These are phyloP conservation scores for Trichosanthes cucumerina DNA, from an alignment of 306 rosid genomes.

Conservation along the genomic window DNA sequence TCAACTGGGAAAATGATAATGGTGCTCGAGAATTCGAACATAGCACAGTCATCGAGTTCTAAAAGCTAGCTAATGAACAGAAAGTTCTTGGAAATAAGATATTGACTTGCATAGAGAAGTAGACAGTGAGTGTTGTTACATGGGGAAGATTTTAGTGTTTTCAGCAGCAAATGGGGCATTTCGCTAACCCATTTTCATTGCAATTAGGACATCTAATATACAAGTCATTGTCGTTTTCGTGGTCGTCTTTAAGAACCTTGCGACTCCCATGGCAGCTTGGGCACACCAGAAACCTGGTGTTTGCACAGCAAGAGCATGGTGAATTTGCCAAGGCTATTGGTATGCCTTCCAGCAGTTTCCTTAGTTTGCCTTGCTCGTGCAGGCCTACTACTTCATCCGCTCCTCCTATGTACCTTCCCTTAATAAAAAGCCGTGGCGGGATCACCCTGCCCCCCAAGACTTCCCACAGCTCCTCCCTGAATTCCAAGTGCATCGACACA, in stretches of 20 bases:
- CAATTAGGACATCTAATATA: constrained; percentile 54
- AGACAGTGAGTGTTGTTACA: background rate
- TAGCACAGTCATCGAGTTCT: background rate
- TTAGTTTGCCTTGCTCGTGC: constrained; percentile 75
- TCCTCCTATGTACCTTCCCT: constrained; percentile 87
- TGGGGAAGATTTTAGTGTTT: constrained; percentile 11
- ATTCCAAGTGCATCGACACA: constrained; percentile 68
- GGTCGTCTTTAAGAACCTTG: constrained; percentile 36
- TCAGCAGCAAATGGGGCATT: constrained; percentile 67
- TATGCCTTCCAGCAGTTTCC: constrained; percentile 65
- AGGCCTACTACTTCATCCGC: constrained; percentile 74
- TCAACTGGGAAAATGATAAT: background rate
- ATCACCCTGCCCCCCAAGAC: constrained; percentile 53
- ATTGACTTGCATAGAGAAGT: background rate
- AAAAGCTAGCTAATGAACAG: constrained; percentile 3
- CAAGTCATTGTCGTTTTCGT: constrained; percentile 14
- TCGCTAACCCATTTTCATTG: constrained; percentile 83
- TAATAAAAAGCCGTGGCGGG: constrained; percentile 85
- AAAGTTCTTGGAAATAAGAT: background rate
- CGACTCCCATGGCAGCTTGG: constrained; percentile 64
- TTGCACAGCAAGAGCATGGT: constrained; percentile 53
- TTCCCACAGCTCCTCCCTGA: constrained; percentile 73
- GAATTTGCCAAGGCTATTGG: constrained; percentile 20
- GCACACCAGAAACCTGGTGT: constrained; percentile 55
- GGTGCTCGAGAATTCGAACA: background rate